Base-by-base conservation (phyloP, 2,329 filamentous ascomycete genomes). In the Fusarium fujikuroi region DNA sequence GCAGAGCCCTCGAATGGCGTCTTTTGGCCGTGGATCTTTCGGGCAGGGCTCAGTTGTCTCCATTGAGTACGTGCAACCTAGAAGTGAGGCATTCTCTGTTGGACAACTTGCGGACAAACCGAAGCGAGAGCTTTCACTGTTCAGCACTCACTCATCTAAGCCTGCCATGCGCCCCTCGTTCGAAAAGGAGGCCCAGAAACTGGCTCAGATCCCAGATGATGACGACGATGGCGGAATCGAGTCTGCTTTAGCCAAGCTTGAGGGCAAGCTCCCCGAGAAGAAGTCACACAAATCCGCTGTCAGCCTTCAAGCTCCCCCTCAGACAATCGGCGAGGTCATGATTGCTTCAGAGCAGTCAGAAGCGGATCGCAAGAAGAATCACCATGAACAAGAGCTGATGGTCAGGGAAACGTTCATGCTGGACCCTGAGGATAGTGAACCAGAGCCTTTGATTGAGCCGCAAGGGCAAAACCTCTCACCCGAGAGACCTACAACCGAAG, bases 151-250 rank as follows among this genome's bases (percentile, higher is more conserved):
- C 70, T 90, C 89, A 9, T 91, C 89, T 5, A 89, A 90, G 72
- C 89, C 89, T 1, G 82, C 86, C 4, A 90, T 91, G 88, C 87
- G 89, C 8, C 88, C 90, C 3, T 98, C 95, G 0, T 98, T 98
- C 75, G 94, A 98, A 81, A 92, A 89, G 6, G 95, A 97, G 77
- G 94, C 97, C 2, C 91, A 95, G 66, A 93, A 93, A 76, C 89
- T 99, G 60, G 94, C 95, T 5, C 91, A 93, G 62, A 93, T 98
- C 32, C 94, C 95, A 0, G 95, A 98, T 78, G 94, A 98, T 76
- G 94, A 97, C 42, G 80, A 85, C 21, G 88, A 91, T 78, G 94
- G 94, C 11, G 95, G 95, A 18, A 91, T 98, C 32, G 96, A 98
- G 79, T 95, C 95, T n/a, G 94, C 96, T 1, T 82, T 99, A 57